Percentiles rank a stretch among this genome's conserved stretches.
phyloP scores from a whole-genome alignment of 1,284 basidiomycete species.

The Ceraceosorus guamensis region DNA sequence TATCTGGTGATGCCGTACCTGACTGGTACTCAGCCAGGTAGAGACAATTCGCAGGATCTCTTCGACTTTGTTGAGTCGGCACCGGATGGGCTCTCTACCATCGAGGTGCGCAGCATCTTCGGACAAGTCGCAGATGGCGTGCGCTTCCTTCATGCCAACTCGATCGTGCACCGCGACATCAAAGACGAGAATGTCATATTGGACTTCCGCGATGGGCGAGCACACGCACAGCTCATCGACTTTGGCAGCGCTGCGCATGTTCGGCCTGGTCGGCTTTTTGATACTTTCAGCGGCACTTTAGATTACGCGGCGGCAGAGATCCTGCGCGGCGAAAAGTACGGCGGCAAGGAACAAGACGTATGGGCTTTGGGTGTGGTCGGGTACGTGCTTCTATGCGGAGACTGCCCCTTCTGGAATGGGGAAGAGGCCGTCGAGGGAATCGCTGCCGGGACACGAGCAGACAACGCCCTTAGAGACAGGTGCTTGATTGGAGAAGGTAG shows the following conservation, averaged over 20 bases:
- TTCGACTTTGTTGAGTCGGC: conserved; percentile 90
- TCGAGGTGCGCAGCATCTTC: conserved; percentile 72
- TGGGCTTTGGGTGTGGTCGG: conserved; percentile 98
- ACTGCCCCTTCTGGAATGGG: conserved; percentile 69
- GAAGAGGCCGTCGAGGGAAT: conserved; percentile 40
- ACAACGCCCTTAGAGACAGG: conserved; percentile 28
- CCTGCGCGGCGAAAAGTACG: conserved; percentile 83
- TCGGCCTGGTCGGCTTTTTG: conserved; percentile 77
- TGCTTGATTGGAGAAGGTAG: conserved; percentile 7
- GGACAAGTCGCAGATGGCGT: conserved; percentile 91
- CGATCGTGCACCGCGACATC: conserved; percentile 93
- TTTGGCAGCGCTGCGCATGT: conserved; percentile 63
- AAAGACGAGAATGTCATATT: conserved; percentile 91
- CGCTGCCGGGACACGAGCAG: conserved; percentile 34
- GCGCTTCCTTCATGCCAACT: conserved; percentile 79
- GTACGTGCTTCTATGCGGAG: conserved; percentile 88
- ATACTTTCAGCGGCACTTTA: conserved; percentile 84
- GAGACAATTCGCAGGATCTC: conserved; percentile 62
- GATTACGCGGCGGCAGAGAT: conserved; percentile 93
- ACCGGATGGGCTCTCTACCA: conserved; percentile 73
- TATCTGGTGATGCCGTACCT: conserved; percentile 62
- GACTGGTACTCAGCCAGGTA: conserved; percentile 15
- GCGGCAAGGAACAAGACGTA: conserved; percentile 92
- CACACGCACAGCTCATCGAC: conserved; percentile 79
- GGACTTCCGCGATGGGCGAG: conserved; percentile 39